These are phyloP conservation scores for Pulveroboletus sp. DNA, from an alignment of 768 basidiomycete species.

Conservation along the genomic window DNA sequence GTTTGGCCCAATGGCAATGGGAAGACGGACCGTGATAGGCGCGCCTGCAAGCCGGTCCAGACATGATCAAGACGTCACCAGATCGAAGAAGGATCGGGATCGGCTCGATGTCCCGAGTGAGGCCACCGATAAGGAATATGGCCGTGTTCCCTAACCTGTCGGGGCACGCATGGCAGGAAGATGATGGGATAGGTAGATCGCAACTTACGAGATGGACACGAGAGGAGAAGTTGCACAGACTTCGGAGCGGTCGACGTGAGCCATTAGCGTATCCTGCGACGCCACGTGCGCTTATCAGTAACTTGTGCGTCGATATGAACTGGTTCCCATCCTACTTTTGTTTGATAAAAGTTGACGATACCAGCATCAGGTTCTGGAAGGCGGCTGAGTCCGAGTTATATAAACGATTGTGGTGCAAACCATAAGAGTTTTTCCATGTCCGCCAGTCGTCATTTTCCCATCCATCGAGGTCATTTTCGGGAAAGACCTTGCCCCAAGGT, in stretches of 20 bases:
- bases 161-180: not conserved
- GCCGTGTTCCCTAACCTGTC: slow-evolving; percentile 83
- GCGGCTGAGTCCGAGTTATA: not conserved
- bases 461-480: slow-evolving; percentile 30
- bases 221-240: slow-evolving; percentile 89
- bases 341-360: slow-evolving; percentile 94
- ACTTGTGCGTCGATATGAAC: not conserved
- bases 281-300: not conserved
- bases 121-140: slow-evolving; percentile 85
- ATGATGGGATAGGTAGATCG: not conserved
- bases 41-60: slow-evolving; percentile 77
- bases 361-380: slow-evolving; percentile 87
- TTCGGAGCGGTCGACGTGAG: slow-evolving; percentile 96
- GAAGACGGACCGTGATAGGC: slow-evolving; percentile 83
- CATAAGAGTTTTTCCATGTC: slow-evolving; percentile 76
- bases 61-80: slow-evolving; percentile 93
- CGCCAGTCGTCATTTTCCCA: slow-evolving; percentile 69
- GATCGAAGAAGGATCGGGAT: slow-evolving; percentile 83
- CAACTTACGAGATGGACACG: slow-evolving; percentile 85
- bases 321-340: slow-evolving; percentile 51
- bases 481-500: slow-evolving; percentile 69
- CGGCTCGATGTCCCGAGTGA: slow-evolving; percentile 74
- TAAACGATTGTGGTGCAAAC: slow-evolving; percentile 37
- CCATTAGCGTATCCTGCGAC: slow-evolving; percentile 85
- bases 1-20: not conserved